Evolutionary conservation across 2,329 filamentous ascomycete genomes (phyloP).

Genomic region (Sporothrix inflata): DNA sequence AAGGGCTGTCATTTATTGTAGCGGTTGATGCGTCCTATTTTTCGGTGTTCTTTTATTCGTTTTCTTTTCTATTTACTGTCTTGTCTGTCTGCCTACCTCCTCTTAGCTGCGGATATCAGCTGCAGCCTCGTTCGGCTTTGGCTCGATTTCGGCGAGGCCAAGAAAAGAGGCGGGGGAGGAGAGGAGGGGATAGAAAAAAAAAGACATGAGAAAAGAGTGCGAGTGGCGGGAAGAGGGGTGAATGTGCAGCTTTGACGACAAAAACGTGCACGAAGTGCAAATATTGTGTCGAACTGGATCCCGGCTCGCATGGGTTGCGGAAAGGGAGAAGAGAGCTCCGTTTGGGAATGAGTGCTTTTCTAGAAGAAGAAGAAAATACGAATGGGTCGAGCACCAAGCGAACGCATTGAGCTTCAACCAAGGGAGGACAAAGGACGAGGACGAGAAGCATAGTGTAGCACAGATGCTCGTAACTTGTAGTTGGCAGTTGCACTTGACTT

Average conservation of each 20-base stretch:
- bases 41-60: no score
- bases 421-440: not conserved
- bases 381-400: not conserved
- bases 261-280: not conserved
- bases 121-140: slow-evolving; percentile 1
- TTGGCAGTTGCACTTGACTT: not conserved
- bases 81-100: not conserved
- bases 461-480: not conserved
- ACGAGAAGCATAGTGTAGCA: not conserved
- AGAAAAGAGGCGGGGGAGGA: not conserved
- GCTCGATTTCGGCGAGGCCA: not conserved
- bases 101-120: not conserved
- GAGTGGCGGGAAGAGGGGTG: not conserved
- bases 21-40: not conserved
- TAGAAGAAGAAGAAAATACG: not conserved
- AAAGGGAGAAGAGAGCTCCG: not conserved
- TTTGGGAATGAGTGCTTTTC: not conserved
- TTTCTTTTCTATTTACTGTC: not conserved
- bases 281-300: not conserved
- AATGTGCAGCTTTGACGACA: not conserved
- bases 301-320: slow-evolving; percentile 1
- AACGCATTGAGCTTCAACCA: not conserved
- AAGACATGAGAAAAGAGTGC: not conserved
- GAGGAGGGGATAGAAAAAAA: not conserved
- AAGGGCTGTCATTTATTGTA: not conserved